Evolutionary conservation across 2,329 filamentous ascomycete species (phyloP), one percentile per base, ranked within the genome.

Genomic region (Phialemoniopsis sp.): DNA sequence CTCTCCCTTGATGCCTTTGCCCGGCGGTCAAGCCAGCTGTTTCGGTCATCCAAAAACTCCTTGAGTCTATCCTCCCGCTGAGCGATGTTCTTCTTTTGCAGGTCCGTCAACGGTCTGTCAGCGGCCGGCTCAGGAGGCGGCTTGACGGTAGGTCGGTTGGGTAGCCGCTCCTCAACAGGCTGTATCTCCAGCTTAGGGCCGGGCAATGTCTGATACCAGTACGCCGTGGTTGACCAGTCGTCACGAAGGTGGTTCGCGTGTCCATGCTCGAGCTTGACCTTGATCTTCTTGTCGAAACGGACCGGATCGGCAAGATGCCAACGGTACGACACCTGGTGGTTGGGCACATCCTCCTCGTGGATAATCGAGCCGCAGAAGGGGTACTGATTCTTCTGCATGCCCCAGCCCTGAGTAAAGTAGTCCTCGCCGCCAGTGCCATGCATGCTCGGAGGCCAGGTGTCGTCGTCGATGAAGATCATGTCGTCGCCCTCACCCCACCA

Each of bases 401-500:
- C 57, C 57, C 57, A 60, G 8, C 57, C 57, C 37, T 60, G 57
- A 8, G 40, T 45, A 30, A 60, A 59, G 43, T 60, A 60, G 42
- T 60, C 57, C 31, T 59, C 57, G 15, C 47, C 53, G 8, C 57
- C 57, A 9, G 57, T 60, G 34, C 57, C 57, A 34, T 60, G 57
- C 50, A 60, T 54, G 18, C 47, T 52, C 2, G 57, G 57, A 8
- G 56, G 56, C 57, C 57, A 60, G 8, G 52, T 55, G 38, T 60
- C 57, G 39, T 60, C 55, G 45, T 60, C 57, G 40, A 60, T 58
- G 35, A 52, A 60, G 44, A 60, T 58, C 54, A 60, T 58, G 36
- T 58, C 57, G 41, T 60, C 56, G 39, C 57, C 57, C 32, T 60
- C 57, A 7, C 57, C 56, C 57, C 56, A 60, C 57, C 56, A 60